Evolutionary conservation across 371 early-diverging fungal genomes (phyloP), one percentile per base, ranked within the genome.

Genomic region (Rhizopus microsporus): DNA sequence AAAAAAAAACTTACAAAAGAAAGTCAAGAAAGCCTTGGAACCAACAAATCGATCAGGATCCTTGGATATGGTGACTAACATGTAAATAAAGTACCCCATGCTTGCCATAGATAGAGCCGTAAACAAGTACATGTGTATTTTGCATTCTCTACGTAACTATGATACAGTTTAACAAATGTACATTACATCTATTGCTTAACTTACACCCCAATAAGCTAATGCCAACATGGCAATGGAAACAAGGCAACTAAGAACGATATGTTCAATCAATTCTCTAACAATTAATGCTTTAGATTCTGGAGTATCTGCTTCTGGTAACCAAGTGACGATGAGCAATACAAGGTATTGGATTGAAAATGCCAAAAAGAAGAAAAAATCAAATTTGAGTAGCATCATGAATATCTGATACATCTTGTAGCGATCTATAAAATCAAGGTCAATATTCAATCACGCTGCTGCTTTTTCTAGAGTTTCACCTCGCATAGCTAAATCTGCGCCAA

Each of bases 271-370:
- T 46, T 75, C 64, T 16, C 56, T 59, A 2, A 75, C 42, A 12
- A 71, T 62, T 3, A 38, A 67, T 69, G 70, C 86, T 82, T 69
- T 92, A 85, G 15, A 81, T 68, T 67, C 90, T 82, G 51, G 40
- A 47, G 40, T 65, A 4, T n/a, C 60, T 51, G 67, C 60, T 60
- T 48, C 76, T 53, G 63, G 72, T 69, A 73, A 70, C 80, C 63
- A 88, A 29, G 71, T 68, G 7, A 77, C 81, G 8, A 93, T 83
- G 33, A 96, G 63, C 9, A 91, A 79, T 0, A 68, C 82, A 39
- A 96, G 84, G 65, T 92, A 95, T 62, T 94, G 93, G 16, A 93
- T 82, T 7, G 92, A 88, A 62, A 94, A 94, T 1, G 91, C 89
- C 31, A 93, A 72, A 62, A 91, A 88, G 72, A 93, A 91, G 68